Conservation (phyloP, 306 rosid genomes). For the Dalbergia cultrata region DNA sequence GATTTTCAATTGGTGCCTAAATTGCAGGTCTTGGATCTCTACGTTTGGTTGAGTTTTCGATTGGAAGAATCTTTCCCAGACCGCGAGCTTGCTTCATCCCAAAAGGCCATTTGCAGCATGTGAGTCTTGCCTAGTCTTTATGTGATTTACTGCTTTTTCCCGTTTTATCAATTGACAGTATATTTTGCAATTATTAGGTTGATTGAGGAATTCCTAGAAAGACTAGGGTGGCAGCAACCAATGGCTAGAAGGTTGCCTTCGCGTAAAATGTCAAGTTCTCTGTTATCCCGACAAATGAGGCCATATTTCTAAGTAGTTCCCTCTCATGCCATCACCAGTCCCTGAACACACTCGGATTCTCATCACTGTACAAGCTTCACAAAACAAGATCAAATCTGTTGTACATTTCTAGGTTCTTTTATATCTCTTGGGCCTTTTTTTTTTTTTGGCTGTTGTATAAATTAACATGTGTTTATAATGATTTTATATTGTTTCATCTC, state of each 20-base stretch:
- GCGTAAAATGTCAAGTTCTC: constrained; percentile 44
- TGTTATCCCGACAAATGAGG: constrained; percentile 43
- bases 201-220: constrained; percentile 88
- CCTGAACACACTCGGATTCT: neutral
- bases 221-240: constrained; percentile 80
- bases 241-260: constrained; percentile 50
- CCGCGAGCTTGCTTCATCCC: constrained; percentile 75
- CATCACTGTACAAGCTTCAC: neutral
- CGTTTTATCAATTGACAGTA: neutral
- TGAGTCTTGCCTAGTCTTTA: constrained; percentile 50
- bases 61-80: constrained; percentile 92
- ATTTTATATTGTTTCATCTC: constrained; percentile 1
- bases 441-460: neutral
- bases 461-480: neutral
- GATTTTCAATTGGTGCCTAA: constrained; percentile 46
- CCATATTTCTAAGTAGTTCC: constrained; percentile 41
- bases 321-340: constrained; percentile 12
- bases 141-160: neutral
- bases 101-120: constrained; percentile 88
- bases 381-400: constrained; percentile 20
- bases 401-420: constrained; percentile 41
- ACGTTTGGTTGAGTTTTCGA: constrained; percentile 94
- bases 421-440: neutral
- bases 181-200: constrained; percentile 57
- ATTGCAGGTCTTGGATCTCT: constrained; percentile 91